These are phyloP conservation scores for Mycena galericulata DNA, from an alignment of 768 basidiomycete species.

Conservation along the genomic window DNA sequence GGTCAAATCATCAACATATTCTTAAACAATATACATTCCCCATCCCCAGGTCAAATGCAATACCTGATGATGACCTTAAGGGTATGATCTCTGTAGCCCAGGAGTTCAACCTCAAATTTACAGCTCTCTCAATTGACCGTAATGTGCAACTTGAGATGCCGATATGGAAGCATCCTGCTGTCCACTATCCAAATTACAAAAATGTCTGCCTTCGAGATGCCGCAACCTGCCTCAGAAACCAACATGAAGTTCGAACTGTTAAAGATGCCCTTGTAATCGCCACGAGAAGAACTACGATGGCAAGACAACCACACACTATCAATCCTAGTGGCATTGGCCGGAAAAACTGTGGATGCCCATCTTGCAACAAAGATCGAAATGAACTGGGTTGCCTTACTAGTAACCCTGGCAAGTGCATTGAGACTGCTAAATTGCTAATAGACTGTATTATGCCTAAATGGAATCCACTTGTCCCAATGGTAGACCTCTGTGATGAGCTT, in stretches of 20 bases:
- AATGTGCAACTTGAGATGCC: constrained; percentile 10
- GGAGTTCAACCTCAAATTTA: constrained; percentile 6
- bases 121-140: background rate
- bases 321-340: constrained; percentile 12
- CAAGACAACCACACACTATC: background rate
- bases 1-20: background rate
- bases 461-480: constrained; percentile 2
- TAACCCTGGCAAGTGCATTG: constrained; percentile 10
- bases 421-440: background rate
- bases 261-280: background rate
- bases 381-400: background rate
- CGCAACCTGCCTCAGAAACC: background rate
- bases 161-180: constrained; percentile 5
- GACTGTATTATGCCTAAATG: constrained; percentile 5
- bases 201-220: constrained; percentile 1
- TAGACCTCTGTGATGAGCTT: background rate
- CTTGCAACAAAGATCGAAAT: constrained; percentile 3
- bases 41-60: background rate
- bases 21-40: constrained; percentile 1
- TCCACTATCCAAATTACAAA: background rate
- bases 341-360: constrained; percentile 15
- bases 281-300: background rate
- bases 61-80: constrained; percentile 5
- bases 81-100: background rate
- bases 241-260: background rate